Evolutionary conservation across 2,329 filamentous ascomycete genomes (phyloP).

Genomic region (Aspergillus sp.): DNA sequence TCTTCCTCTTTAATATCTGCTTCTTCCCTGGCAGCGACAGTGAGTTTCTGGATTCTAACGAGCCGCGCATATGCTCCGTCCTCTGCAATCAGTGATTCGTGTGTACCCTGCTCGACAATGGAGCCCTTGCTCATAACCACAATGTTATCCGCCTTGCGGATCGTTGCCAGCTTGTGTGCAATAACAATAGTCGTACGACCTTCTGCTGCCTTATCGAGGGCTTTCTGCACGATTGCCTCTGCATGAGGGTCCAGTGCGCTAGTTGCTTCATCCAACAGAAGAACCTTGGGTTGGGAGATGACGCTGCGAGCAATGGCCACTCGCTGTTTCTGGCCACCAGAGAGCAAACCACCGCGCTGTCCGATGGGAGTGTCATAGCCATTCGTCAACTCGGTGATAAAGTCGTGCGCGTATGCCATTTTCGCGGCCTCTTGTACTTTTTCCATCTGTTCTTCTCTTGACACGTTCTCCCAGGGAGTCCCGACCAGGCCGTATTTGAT

Average conservation of each 20-base stretch:
- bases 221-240: conserved; percentile 90
- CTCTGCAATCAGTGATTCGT: conserved; percentile 71
- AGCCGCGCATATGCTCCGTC: conserved; percentile 77
- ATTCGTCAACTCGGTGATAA: conserved; percentile 77
- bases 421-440: conserved; percentile 78
- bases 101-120: conserved; percentile 89
- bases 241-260: conserved; percentile 94
- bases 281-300: conserved; percentile 85
- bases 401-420: conserved; percentile 93
- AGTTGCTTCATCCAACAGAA: conserved; percentile 93
- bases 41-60: conserved; percentile 83
- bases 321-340: conserved; percentile 94
- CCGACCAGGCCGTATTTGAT: conserved; percentile 90
- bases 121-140: conserved; percentile 82
- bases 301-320: conserved; percentile 91
- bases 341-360: conserved; percentile 86
- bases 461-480: conserved; percentile 68
- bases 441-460: conserved; percentile 66
- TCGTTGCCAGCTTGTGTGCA: conserved; percentile 90
- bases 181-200: conserved; percentile 95
- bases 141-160: conserved; percentile 92
- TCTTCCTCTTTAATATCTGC: conserved; percentile 20
- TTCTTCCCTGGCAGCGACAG: conserved; percentile 35
- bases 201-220: conserved; percentile 81
- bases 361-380: conserved; percentile 95